These are phyloP conservation scores for Talaromyces wortmannii DNA, from an alignment of 495 filamentous ascomycete species.

Conservation along the genomic window DNA sequence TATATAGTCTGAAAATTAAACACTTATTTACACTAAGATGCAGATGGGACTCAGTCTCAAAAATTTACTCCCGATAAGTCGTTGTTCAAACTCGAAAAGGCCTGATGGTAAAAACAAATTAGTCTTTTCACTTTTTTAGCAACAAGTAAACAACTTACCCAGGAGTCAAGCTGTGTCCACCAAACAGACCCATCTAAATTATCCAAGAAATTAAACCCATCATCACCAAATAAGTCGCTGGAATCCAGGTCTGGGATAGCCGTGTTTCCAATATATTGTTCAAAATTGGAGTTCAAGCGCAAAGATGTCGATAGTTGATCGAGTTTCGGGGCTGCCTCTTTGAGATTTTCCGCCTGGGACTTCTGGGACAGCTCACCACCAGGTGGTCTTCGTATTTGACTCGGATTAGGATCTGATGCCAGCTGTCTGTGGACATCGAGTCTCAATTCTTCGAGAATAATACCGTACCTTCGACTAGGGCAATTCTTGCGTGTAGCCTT, in stretches of 20 bases:
- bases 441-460: constrained; percentile 41
- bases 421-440: constrained; percentile 34
- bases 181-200: constrained; percentile 24
- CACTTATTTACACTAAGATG: too few species aligned
- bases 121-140: background rate
- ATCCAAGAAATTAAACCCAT: constrained; percentile 20
- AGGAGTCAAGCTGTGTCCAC: constrained; percentile 30
- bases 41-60: background rate
- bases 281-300: constrained; percentile 10
- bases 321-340: background rate
- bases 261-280: constrained; percentile 1
- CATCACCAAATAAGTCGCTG: background rate
- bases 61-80: constrained; percentile 15
- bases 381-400: background rate
- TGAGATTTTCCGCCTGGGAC: constrained; percentile 6
- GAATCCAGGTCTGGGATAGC: background rate
- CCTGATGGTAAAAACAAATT: constrained; percentile 6
- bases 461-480: constrained; percentile 44
- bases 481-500: constrained; percentile 42
- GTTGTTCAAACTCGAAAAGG: constrained; percentile 19
- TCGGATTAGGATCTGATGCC: constrained; percentile 7
- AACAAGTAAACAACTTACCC: constrained; percentile 14
- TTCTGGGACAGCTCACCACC: background rate
- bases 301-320: constrained; percentile 5
- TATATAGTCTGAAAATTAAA: too few species aligned